Conservation (phyloP, 2,329 filamentous ascomycete species). For the Aspergillus melleus region DNA sequence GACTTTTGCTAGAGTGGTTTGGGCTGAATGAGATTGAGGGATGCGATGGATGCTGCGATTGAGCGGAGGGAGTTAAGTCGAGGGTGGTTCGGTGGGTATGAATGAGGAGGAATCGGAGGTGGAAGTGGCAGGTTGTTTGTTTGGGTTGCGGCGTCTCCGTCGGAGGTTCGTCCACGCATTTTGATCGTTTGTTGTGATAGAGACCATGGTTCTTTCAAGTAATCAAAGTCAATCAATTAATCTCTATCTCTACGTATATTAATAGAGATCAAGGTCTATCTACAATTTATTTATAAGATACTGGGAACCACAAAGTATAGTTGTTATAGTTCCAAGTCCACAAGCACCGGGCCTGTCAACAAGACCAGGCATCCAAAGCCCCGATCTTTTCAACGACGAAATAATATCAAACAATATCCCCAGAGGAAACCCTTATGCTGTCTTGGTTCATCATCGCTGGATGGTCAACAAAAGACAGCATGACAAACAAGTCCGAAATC, state of each 20-base stretch:
- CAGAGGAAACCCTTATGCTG: background rate
- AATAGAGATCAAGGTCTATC: background rate
- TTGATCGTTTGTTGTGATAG: background rate
- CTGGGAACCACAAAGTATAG: background rate
- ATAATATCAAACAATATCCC: background rate
- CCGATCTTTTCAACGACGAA: background rate
- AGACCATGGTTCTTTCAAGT: too few species aligned
- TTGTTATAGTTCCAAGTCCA: conserved; percentile 6
- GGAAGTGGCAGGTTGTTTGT: background rate
- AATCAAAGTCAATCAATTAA: too few species aligned
- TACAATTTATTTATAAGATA: background rate
- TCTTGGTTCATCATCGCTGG: background rate
- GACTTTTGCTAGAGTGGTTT: background rate
- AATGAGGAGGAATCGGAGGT: background rate
- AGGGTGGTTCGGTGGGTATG: background rate
- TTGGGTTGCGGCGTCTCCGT: background rate
- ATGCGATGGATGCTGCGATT: background rate
- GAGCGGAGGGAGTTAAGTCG: too few species aligned
- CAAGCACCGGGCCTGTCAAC: conserved; percentile 11
- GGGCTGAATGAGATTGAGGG: background rate
- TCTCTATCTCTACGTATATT: background rate
- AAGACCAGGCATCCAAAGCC: background rate
- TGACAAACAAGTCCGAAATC: conserved; percentile 16
- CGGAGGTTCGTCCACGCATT: background rate
- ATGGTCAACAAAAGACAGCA: conserved; percentile 4